Percentiles rank a stretch among this genome's conserved stretches.
These are phyloP conservation scores for Jaapia argillacea DNA, from an alignment of 768 basidiomycete species.

Conservation along the genomic window DNA sequence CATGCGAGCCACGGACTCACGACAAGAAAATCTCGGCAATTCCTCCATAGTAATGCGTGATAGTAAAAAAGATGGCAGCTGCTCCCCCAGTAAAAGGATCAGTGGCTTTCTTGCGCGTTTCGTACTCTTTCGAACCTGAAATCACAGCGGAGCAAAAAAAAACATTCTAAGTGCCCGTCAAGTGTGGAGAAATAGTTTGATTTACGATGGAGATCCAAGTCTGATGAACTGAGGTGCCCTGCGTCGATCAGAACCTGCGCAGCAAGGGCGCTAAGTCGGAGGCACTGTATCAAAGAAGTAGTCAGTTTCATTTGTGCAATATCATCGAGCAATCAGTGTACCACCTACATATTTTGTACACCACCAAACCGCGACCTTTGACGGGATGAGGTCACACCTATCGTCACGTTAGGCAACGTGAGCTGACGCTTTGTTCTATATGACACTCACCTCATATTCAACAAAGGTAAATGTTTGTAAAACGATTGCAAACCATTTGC, in stretches of 20 bases:
- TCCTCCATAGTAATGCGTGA: conserved; percentile 35
- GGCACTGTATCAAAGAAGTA: conserved; percentile 22
- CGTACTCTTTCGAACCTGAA: background rate
- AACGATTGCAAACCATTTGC: conserved; percentile 40
- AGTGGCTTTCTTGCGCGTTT: conserved; percentile 17
- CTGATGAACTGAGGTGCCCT: conserved; percentile 29
- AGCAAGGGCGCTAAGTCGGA: conserved; percentile 43
- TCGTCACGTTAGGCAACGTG: too few species aligned
- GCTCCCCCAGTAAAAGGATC: conserved; percentile 36
- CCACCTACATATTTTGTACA: conserved; percentile 32
- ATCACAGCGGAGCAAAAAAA: background rate
- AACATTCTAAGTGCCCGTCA: too few species aligned
- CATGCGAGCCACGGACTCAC: too few species aligned
- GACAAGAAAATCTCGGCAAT: conserved; percentile 40
- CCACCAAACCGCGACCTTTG: conserved; percentile 49
- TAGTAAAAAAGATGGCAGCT: conserved; percentile 37
- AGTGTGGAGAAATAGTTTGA: background rate
- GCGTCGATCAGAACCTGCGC: conserved; percentile 40
- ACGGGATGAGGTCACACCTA: conserved; percentile 44
- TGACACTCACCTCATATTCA: conserved; percentile 49
- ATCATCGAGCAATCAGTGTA: background rate
- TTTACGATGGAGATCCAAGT: conserved; percentile 20
- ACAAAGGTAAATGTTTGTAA: conserved; percentile 46
- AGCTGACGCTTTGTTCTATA: too few species aligned
- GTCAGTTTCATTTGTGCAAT: background rate